Conservation (phyloP, 179 eudicot genomes). For the Vitellaria paradoxa region DNA sequence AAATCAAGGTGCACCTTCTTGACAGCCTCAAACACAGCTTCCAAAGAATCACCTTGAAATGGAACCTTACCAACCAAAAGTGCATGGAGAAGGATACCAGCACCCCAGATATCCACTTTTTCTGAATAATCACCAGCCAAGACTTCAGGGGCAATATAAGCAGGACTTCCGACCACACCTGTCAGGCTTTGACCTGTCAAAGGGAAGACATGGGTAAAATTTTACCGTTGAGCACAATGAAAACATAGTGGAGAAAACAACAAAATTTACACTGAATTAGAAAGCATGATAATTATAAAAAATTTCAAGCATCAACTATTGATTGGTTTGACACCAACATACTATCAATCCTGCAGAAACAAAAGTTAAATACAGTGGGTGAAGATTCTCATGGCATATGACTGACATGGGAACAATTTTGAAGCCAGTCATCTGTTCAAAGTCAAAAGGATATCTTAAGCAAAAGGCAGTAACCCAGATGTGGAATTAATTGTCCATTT, state of each 20-base stretch:
- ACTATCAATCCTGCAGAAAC: not conserved
- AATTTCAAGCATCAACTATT: too few species aligned
- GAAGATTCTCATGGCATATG: not conserved
- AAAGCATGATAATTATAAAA: not conserved
- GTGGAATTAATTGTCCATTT: not conserved
- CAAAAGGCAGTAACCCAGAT: not conserved
- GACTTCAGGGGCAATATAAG: conserved; percentile 68
- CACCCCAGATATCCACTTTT: conserved; percentile 66
- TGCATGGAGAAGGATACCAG: conserved; percentile 59
- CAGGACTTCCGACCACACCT: conserved; percentile 65
- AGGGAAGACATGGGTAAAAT: not conserved
- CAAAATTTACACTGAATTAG: not conserved
- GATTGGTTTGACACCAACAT: not conserved
- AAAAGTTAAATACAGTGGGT: not conserved
- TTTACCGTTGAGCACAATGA: not conserved
- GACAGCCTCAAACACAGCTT: conserved; percentile 51
- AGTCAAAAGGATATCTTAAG: not conserved
- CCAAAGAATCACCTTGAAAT: conserved; percentile 49
- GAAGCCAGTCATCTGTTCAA: not conserved
- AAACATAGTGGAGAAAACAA: not conserved
- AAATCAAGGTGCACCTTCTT: conserved; percentile 49
- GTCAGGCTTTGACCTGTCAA: conserved; percentile 49
- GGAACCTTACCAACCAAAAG: conserved; percentile 50
- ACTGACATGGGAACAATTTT: not conserved
- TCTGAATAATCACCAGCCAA: conserved; percentile 48